phyloP scores from a whole-genome alignment of 257 asterid genomes.

The Primulina tabacum region DNA sequence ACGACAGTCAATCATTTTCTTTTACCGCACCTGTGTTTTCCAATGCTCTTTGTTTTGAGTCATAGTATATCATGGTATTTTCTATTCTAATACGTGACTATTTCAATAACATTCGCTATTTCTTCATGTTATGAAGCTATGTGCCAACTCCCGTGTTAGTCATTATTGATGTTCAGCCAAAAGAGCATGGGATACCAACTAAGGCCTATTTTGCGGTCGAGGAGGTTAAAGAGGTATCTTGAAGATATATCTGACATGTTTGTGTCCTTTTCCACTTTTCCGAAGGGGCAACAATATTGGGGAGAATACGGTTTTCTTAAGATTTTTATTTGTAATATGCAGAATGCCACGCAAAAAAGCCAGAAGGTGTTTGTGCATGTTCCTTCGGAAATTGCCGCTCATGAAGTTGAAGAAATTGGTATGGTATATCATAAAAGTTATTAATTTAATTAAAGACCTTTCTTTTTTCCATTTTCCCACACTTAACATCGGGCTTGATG shows the following conservation, averaged over 20 bases:
- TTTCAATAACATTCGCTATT: constrained; percentile 9
- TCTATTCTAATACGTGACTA: background rate
- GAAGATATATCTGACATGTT: background rate
- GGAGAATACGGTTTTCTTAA: background rate
- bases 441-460: constrained; percentile 6
- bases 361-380: constrained; percentile 94
- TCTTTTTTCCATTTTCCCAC: constrained; percentile 13
- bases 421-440: constrained; percentile 11
- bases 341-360: constrained; percentile 96
- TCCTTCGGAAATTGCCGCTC: constrained; percentile 97
- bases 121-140: constrained; percentile 48
- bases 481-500: constrained; percentile 4
- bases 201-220: constrained; percentile 96
- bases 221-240: constrained; percentile 87
- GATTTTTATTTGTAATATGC: constrained; percentile 26
- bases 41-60: constrained; percentile 3
- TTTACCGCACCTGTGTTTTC: background rate
- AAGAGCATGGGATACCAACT: constrained; percentile 88
- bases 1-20: too few species aligned
- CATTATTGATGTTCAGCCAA: constrained; percentile 86
- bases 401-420: constrained; percentile 99
- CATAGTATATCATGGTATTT: background rate
- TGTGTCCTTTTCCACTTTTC: background rate
- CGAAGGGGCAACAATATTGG: background rate
- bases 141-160: constrained; percentile 88